Conservation (phyloP, 1,139 yeast genomes). For the Yamadazyma dendronema region DNA sequence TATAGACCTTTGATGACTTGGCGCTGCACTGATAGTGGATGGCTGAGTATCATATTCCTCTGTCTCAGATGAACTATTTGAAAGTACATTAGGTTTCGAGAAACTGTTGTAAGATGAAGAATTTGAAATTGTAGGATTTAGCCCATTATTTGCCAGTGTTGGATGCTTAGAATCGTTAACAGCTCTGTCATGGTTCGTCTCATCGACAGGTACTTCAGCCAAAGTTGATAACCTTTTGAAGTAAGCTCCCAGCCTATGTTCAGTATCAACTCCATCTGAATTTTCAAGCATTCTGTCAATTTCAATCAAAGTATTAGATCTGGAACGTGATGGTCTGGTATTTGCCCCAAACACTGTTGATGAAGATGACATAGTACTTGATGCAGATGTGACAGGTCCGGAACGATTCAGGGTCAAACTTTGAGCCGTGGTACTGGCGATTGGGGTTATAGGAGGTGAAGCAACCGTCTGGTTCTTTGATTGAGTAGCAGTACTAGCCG, state of each 20-base stretch:
- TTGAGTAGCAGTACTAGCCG: conserved; percentile 11
- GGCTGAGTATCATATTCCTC: conserved; percentile 8
- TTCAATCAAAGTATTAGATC: conserved; percentile 42
- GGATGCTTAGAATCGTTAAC: too few relatives aligned
- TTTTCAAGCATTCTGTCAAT: conserved; percentile 41
- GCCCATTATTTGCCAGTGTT: too few relatives aligned
- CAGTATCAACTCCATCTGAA: conserved; percentile 40
- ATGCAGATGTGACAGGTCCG: neutral
- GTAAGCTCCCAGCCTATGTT: conserved; percentile 61
- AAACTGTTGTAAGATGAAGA: conserved; percentile 14
- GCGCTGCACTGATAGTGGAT: conserved; percentile 6
- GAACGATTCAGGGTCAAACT: neutral
- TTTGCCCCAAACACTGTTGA: conserved; percentile 2
- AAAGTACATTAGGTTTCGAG: conserved; percentile 3
- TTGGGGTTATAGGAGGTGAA: conserved; percentile 21
- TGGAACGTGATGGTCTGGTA: conserved; percentile 22
- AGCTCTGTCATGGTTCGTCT: too few relatives aligned
- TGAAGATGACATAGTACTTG: neutral
- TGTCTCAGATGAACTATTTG: conserved; percentile 8
- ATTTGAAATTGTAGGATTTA: too few relatives aligned
- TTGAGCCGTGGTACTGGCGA: conserved; percentile 13
- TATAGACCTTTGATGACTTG: conserved; percentile 5
- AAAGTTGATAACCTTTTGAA: conserved; percentile 69
- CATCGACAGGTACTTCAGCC: conserved; percentile 54
- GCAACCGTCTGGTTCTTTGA: neutral